Percentiles rank a stretch among this genome's conserved stretches.
Evolutionary conservation across 495 filamentous ascomycete species (phyloP).

Genomic region (Xylaria grammica): DNA sequence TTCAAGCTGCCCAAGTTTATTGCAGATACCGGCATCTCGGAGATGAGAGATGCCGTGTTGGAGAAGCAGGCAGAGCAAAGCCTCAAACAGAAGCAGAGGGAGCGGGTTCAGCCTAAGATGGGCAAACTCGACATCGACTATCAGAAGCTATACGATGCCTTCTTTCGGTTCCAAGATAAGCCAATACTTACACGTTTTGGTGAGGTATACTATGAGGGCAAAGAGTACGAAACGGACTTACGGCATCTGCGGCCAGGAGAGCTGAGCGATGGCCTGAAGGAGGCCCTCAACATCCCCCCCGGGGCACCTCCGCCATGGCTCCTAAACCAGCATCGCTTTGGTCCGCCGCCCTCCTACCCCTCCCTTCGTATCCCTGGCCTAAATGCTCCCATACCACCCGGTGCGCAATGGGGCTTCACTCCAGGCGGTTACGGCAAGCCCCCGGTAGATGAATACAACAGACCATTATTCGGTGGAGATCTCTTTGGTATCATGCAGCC

Average conservation of each 20-base stretch:
- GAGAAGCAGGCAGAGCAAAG: conserved; percentile 92
- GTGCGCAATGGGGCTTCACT: conserved; percentile 93
- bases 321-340: conserved; percentile 93
- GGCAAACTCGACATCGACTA: conserved; percentile 98
- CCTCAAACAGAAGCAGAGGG: conserved; percentile 93
- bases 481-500: conserved; percentile 85
- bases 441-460: conserved; percentile 87
- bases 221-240: conserved; percentile 96
- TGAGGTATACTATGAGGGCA: conserved; percentile 98
- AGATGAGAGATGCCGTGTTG: conserved; percentile 95
- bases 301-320: conserved; percentile 96
- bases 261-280: conserved; percentile 85
- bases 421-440: conserved; percentile 97
- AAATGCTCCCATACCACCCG: conserved; percentile 93
- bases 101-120: conserved; percentile 95
- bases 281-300: conserved; percentile 91
- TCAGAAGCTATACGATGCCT: conserved; percentile 95
- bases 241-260: conserved; percentile 89
- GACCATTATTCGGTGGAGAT: conserved; percentile 90
- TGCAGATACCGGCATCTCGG: conserved; percentile 93
- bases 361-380: conserved; percentile 90
- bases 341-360: conserved; percentile 91
- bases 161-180: conserved; percentile 97
- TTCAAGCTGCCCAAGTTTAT: conserved; percentile 97
- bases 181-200: conserved; percentile 92